Evolutionary conservation across 129 eudicot species (phyloP), one percentile per base, ranked within the genome.

Genomic region (Tanacetum coccineum): DNA sequence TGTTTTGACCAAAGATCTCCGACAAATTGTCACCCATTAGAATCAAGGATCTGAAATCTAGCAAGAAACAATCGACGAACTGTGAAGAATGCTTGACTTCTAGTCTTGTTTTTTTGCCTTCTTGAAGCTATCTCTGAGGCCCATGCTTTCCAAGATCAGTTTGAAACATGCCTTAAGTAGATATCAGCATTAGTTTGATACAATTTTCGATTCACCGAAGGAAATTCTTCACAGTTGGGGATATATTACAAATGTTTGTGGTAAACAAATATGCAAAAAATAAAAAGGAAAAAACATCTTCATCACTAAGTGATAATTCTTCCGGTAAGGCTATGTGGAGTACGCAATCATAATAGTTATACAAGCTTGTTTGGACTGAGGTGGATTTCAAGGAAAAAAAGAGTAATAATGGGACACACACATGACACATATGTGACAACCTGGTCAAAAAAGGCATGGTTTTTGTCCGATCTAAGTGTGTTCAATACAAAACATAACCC

Each of bases 111-210:
- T 81, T 74, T 64, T 85, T n/a, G n/a, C 76, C 98, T 85, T 77
- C 96, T 85, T 68, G 88, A 78, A 36, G 79, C 90, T 66, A 91
- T 81, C 86, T 91, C 97, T 7, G 79, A 60, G 30, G 98, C 98
- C 98, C 96, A 92, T 11, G 95, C 85, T 80, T 85, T 92, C 98
- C 98, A 74, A 88, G 40, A 15, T 88, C 95, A 0, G 98, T 92
- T 70, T 92, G 95, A 73, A 92, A 92, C 83, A 85, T 92, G 62
- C 97, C 97, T 91, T 81, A 78, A 75, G 40, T 18, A 21, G 58
- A 25, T 14, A 52, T 59, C 50, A 53, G 9, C 46, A 42, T 10
- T 18, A 52, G 22, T 57, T 57, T 25, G 25, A 51, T 39, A 49
- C 30, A 21, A 13, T n/a, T n/a, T n/a, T n/a, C n/a, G n/a, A n/a